These are phyloP conservation scores for Pseudozyma tsukubaensis DNA, from an alignment of 1,284 basidiomycete genomes.

Conservation along the genomic window DNA sequence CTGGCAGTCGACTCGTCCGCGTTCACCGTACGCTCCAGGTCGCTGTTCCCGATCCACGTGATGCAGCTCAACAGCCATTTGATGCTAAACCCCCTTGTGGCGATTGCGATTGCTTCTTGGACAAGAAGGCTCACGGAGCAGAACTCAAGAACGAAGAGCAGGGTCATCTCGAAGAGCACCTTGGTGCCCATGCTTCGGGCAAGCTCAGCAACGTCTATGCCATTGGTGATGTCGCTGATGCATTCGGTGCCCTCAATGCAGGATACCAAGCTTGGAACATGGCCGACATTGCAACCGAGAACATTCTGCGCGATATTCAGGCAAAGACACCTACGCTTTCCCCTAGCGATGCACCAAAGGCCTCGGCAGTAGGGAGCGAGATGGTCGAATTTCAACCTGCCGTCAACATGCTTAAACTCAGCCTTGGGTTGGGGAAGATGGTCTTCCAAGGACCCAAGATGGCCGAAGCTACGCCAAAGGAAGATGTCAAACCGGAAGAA, in stretches of 20 bases:
- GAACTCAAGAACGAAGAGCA: slow-evolving; percentile 29
- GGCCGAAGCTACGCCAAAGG: slow-evolving; percentile 24
- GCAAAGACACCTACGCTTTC: slow-evolving; percentile 15
- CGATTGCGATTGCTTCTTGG: slow-evolving; percentile 68
- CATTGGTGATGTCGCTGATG: slow-evolving; percentile 66
- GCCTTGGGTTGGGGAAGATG: slow-evolving; percentile 61
- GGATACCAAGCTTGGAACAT: slow-evolving; percentile 68
- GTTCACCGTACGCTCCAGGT: slow-evolving; percentile 64
- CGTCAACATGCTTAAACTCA: slow-evolving; percentile 64
- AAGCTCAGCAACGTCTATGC: slow-evolving; percentile 62
- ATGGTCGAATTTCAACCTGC: slow-evolving; percentile 57
- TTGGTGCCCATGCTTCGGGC: slow-evolving; percentile 21
- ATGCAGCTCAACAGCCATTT: slow-evolving; percentile 58
- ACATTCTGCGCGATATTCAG: slow-evolving; percentile 61
- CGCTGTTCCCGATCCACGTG: slow-evolving; percentile 53
- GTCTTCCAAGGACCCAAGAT: slow-evolving; percentile 58
- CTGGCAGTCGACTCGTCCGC: slow-evolving; percentile 53
- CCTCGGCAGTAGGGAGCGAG: slow-evolving; percentile 11
- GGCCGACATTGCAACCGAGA: slow-evolving; percentile 65
- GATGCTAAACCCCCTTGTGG: slow-evolving; percentile 61
- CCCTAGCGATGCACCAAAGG: slow-evolving; percentile 3
- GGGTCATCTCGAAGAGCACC: slow-evolving; percentile 24
- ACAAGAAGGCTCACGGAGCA: slow-evolving; percentile 57
- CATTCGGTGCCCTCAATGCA: slow-evolving; percentile 67
- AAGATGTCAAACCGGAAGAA: slow-evolving; percentile 27